phyloP scores from a whole-genome alignment of 1,284 basidiomycete species.

The Ceratobasidium sp. region DNA sequence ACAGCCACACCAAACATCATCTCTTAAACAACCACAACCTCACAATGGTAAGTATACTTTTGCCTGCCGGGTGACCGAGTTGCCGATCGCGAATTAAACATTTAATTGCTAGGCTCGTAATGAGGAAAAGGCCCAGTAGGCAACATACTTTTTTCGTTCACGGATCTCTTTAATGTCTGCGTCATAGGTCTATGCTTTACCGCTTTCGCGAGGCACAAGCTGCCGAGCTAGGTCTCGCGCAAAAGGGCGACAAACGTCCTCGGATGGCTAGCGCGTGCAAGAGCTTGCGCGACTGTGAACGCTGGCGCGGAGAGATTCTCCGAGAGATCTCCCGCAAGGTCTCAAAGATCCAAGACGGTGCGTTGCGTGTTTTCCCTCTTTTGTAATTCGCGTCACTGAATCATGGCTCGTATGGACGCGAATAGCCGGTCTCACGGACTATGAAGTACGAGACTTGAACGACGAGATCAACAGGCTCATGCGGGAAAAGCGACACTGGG shows the following conservation, averaged over 20 bases:
- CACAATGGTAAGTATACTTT: conserved; percentile 30
- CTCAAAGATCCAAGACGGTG: conserved; percentile 95
- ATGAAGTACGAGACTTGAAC: conserved; percentile 94
- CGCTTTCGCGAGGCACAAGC: conserved; percentile 98
- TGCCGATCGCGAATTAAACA: not conserved
- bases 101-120: conserved; percentile 77
- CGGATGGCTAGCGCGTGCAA: conserved; percentile 90
- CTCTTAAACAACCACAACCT: conserved; percentile 13
- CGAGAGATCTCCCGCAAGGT: conserved; percentile 96
- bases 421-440: conserved; percentile 89
- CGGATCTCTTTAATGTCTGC: not conserved
- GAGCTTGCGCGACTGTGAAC: conserved; percentile 89
- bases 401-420: not conserved
- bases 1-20: conserved; percentile 35
- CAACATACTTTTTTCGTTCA: not conserved
- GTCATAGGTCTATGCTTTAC: conserved; percentile 84
- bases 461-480: conserved; percentile 98
- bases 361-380: conserved; percentile 50
- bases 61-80: not conserved
- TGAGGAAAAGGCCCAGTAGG: conserved; percentile 88
- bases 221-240: conserved; percentile 88
- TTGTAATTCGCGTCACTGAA: conserved; percentile 18
- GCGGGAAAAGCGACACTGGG: conserved; percentile 96
- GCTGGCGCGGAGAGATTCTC: conserved; percentile 94
- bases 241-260: conserved; percentile 80